These are phyloP conservation scores for Ulvella scutata DNA, from an alignment of 139 green algal species.

Conservation along the genomic window DNA sequence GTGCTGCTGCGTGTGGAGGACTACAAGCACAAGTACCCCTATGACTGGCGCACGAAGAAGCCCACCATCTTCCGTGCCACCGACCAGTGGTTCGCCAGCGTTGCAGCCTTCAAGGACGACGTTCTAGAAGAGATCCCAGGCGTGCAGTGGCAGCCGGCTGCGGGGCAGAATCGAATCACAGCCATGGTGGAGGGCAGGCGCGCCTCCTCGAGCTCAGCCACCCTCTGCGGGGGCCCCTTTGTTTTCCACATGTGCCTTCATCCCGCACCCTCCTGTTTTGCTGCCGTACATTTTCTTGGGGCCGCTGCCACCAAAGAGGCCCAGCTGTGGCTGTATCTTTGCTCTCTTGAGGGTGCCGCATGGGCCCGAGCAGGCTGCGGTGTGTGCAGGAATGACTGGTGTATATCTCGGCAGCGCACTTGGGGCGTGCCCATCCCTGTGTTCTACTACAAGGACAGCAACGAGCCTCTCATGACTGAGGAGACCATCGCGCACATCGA, in stretches of 20 bases:
- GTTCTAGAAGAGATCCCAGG: constrained; percentile 53
- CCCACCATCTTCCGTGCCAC: constrained; percentile 97
- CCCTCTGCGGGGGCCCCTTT: neutral
- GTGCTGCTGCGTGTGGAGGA: constrained; percentile 73
- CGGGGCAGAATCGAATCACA: constrained; percentile 64
- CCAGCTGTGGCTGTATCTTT: no score
- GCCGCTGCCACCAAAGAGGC: no score
- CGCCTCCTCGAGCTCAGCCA: neutral
- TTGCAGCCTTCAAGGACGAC: constrained; percentile 68
- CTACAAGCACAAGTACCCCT: constrained; percentile 98
- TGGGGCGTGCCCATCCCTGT: constrained; percentile 98
- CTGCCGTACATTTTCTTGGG: no score
- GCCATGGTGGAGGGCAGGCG: constrained; percentile 75
- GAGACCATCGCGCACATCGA: constrained; percentile 71
- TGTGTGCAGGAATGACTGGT: constrained; percentile 69
- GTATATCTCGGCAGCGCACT: constrained; percentile 90
- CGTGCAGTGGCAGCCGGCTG: constrained; percentile 66
- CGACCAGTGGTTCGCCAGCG: constrained; percentile 72
- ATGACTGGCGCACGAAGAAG: constrained; percentile 99
- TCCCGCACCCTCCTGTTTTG: no score
- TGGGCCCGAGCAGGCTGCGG: neutral
- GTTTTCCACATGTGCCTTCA: neutral
- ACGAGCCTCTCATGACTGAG: constrained; percentile 79
- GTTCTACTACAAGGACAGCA: constrained; percentile 85
- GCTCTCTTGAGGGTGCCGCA: neutral